Evolutionary conservation across 176 grass and related monocot genomes (phyloP), one percentile per base, ranked within the genome.

Genomic region (Elaeis guineensis): DNA sequence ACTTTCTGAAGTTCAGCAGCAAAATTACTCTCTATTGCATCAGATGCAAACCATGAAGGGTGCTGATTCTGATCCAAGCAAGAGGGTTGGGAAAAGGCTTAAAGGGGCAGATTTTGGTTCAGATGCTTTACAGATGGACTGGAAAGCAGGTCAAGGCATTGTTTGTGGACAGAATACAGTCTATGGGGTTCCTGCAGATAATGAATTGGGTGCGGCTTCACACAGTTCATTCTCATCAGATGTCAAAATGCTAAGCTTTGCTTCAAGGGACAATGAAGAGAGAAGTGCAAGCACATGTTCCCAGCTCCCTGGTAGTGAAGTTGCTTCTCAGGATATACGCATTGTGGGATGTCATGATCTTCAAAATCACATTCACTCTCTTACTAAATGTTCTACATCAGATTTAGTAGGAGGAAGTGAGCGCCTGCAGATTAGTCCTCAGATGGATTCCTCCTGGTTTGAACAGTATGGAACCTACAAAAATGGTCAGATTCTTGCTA

Each of bases 1-100:
- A 28, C 65, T 69, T 78, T 48, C 82, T 78, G 89, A 83, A 64
- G 69, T 75, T 72, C 87, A 81, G 50, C 87, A 85, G 21, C 76
- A 86, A 57, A 89, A 72, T 74, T 98, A 81, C 64, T 83, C 88
- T 54, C 58, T 93, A 32, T 54, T 89, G 44, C 84, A 86, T 83
- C 93, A 98, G 77, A 85, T 98, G 70, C 82, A 89, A 69, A 50
- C 85, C 55, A 79, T 86, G 82, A 80, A 78, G 39, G 81, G 72
- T 54, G 71, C 62, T 2, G 82, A 92, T 72, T 49, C 70, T 59
- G 81, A 83, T 89, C 63, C 82, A 78, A 75, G 71, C 23, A 86
- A 74, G 69, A 65, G 64, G 49, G 9, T 65, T 80, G 87, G 73
- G 50, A 98, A 92, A 59, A 64, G 53, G 44, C 59, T 72, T 51